A percentile compares a stretch with the other conserved stretches of the same genome.
phyloP scores from a whole-genome alignment of 2,329 filamentous ascomycete genomes.

The Grosmannia huntii region DNA sequence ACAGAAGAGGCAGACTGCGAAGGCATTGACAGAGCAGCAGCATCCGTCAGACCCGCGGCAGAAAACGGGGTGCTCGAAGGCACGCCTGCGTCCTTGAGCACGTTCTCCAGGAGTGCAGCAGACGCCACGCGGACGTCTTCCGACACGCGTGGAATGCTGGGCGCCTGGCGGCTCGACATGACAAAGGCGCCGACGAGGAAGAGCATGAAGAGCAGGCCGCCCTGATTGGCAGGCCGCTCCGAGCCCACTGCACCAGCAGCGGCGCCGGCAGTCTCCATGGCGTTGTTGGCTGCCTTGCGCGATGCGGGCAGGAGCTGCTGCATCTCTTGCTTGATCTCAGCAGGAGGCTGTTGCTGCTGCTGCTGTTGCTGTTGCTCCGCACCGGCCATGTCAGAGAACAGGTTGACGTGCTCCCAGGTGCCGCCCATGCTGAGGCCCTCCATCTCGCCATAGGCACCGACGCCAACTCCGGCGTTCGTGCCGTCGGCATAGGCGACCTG shows the following conservation, averaged over 20 bases:
- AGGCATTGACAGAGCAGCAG: not conserved
- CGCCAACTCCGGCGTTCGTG: not conserved
- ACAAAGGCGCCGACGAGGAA: constrained; percentile 94
- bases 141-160: constrained; percentile 63
- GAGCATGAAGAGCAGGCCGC: constrained; percentile 82
- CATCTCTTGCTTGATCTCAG: constrained; percentile 39
- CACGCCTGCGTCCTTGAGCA: constrained; percentile 69
- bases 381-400: constrained; percentile 59
- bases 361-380: constrained; percentile 28
- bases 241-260: constrained; percentile 27
- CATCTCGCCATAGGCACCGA: constrained; percentile 64
- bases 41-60: not conserved
- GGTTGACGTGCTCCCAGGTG: constrained; percentile 66
- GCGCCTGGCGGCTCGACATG: constrained; percentile 69
- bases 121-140: constrained; percentile 71
- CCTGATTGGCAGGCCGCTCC: constrained; percentile 60
- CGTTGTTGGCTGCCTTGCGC: constrained; percentile 14
- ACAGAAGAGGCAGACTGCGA: not conserved
- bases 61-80: constrained; percentile 16
- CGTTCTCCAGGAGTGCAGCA: constrained; percentile 63
- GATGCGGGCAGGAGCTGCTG: constrained; percentile 42
- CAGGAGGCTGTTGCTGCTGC: constrained; percentile 1
- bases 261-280: constrained; percentile 26
- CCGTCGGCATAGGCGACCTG: constrained; percentile 35
- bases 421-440: constrained; percentile 70